Conservation (phyloP, 176 grass and related monocot species). For the Bothriochloa decipiens region DNA sequence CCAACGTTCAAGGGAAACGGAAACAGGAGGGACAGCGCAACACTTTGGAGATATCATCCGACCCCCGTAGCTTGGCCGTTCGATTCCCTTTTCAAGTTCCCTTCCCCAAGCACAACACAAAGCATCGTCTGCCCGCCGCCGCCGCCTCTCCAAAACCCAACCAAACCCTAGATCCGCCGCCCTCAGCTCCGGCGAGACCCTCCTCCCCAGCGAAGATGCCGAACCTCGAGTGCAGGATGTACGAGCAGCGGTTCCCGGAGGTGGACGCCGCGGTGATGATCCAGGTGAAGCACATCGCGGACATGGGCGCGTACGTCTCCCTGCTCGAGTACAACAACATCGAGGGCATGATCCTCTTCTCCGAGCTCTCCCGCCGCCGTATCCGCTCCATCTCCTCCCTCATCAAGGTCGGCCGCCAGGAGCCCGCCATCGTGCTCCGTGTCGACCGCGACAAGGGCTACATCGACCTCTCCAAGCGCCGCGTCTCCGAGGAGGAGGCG, state of each 20-base stretch:
- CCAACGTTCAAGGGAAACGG: background rate
- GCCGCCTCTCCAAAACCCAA: constrained; percentile 34
- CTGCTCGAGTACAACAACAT: constrained; percentile 98
- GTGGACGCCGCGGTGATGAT: constrained; percentile 96
- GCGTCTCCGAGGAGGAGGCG: constrained; percentile 93
- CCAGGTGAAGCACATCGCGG: constrained; percentile 96
- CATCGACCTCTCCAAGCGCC: constrained; percentile 93
- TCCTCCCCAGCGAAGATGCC: constrained; percentile 45
- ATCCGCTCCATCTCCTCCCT: constrained; percentile 88
- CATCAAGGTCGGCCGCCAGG: constrained; percentile 97
- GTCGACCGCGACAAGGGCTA: constrained; percentile 96
- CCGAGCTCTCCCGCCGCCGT: constrained; percentile 89
- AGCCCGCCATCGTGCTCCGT: constrained; percentile 93
- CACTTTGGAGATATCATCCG: background rate
- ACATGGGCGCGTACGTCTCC: constrained; percentile 93
- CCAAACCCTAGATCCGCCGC: constrained; percentile 55
- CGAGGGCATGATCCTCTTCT: constrained; percentile 99
- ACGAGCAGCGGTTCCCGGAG: constrained; percentile 79
- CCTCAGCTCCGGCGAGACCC: background rate
- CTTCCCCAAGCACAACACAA: background rate
- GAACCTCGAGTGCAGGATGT: constrained; percentile 88
- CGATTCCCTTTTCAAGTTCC: constrained; percentile 31
- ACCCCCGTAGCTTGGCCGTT: background rate
- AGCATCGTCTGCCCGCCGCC: constrained; percentile 21
- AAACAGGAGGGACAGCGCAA: background rate